Percentiles rank a stretch among this genome's conserved stretches.
Evolutionary conservation across 129 eudicot genomes (phyloP).

Genomic region (Artemisia annua): DNA sequence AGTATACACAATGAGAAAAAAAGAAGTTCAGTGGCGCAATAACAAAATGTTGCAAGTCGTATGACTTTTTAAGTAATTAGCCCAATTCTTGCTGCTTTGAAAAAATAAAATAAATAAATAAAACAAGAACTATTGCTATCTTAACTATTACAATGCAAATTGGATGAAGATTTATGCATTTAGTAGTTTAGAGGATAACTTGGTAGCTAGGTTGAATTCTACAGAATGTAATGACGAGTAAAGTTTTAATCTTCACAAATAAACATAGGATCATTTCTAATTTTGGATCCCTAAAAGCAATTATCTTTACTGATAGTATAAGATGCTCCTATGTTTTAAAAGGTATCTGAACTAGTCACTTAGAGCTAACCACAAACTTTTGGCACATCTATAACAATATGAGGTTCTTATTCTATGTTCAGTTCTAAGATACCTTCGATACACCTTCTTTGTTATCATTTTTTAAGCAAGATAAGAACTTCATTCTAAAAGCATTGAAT

Average conservation of each 20-base stretch:
- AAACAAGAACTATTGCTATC: neutral
- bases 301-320: neutral
- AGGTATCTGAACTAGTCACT: neutral
- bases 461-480: neutral
- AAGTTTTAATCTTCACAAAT: slow-evolving; percentile 1
- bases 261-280: neutral
- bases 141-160: neutral
- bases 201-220: slow-evolving; percentile 5
- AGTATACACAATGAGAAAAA: too few species aligned
- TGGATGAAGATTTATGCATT: neutral
- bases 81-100: too few species aligned
- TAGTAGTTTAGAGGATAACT: neutral
- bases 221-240: neutral
- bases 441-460: neutral
- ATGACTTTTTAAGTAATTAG: too few species aligned
- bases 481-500: neutral
- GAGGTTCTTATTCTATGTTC: too few species aligned
- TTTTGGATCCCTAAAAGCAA: neutral
- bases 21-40: too few species aligned
- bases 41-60: too few species aligned
- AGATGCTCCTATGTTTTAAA: neutral
- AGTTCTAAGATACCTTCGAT: neutral
- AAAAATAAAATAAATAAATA: too few species aligned
- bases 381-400: neutral
- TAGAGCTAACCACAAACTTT: neutral